phyloP scores from a whole-genome alignment of 768 basidiomycete genomes.

The Lactarius trivialis region DNA sequence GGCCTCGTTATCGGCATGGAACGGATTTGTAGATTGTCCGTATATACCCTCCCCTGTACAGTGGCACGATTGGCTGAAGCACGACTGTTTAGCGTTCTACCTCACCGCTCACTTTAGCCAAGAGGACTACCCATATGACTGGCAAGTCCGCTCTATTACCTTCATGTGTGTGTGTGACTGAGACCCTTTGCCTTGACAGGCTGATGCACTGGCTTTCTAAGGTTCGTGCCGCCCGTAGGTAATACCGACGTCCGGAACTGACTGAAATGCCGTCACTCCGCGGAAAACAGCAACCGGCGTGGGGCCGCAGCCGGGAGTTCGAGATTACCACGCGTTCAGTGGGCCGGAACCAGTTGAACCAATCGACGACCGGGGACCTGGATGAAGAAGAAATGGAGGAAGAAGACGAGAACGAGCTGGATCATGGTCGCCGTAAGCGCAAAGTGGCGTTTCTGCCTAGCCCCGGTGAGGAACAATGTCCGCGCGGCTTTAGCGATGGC shows the following conservation, averaged over 20 bases:
- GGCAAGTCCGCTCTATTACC: slow-evolving; percentile 37
- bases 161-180: slow-evolving; percentile 10
- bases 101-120: slow-evolving; percentile 84
- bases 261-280: slow-evolving; percentile 3
- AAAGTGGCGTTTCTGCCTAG: slow-evolving; percentile 85
- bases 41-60: slow-evolving; percentile 2
- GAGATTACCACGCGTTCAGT: slow-evolving; percentile 80
- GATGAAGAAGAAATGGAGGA: slow-evolving; percentile 66
- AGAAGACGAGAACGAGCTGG: slow-evolving; percentile 51
- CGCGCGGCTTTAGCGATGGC: slow-evolving; percentile 13
- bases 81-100: slow-evolving; percentile 58
- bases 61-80: slow-evolving; percentile 16
- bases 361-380: slow-evolving; percentile 66
- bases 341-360: slow-evolving; percentile 55
- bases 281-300: slow-evolving; percentile 70
- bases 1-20: slow-evolving; percentile 80
- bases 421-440: slow-evolving; percentile 66
- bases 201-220: slow-evolving; percentile 87
- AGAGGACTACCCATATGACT: slow-evolving; percentile 84
- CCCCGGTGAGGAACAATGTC: slow-evolving; percentile 45
- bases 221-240: slow-evolving; percentile 34
- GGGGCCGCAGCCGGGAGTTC: slow-evolving; percentile 83
- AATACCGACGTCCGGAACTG: not conserved
- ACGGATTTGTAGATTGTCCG: slow-evolving; percentile 83
- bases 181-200: slow-evolving; percentile 37